Conservation (phyloP, 1,139 yeast species). For the Saccharomyces hybrid region DNA sequence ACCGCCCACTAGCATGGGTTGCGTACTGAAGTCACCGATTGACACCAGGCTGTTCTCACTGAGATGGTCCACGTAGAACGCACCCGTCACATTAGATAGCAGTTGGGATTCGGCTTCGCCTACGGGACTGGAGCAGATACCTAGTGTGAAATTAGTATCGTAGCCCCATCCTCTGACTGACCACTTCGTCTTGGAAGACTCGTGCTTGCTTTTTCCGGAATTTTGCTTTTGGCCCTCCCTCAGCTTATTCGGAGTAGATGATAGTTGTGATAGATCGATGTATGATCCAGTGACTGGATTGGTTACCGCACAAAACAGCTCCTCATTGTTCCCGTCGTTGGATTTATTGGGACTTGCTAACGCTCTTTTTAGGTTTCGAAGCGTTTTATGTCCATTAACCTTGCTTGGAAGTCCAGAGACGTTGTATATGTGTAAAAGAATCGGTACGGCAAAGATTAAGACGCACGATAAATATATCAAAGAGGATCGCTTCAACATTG, state of each 20-base stretch:
- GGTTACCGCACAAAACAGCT: constrained; percentile 28
- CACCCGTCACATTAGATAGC: constrained; percentile 51
- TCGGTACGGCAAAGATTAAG: not conserved
- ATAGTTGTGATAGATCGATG: constrained; percentile 29
- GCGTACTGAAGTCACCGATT: constrained; percentile 55
- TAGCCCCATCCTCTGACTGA: constrained; percentile 63
- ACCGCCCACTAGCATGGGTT: constrained; percentile 38
- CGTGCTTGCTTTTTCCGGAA: not conserved
- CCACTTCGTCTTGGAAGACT: constrained; percentile 38
- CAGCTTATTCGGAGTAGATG: constrained; percentile 24
- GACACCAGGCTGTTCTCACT: constrained; percentile 42
- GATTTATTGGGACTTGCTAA: not conserved
- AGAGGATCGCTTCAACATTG: not conserved
- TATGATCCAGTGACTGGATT: constrained; percentile 29
- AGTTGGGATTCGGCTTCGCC: constrained; percentile 29
- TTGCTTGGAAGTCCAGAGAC: not conserved
- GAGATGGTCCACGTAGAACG: constrained; percentile 51
- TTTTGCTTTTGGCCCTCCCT: constrained; percentile 3
- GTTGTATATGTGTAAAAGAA: not conserved
- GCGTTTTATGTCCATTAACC: not conserved
- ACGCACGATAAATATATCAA: not conserved
- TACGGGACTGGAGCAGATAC: constrained; percentile 57
- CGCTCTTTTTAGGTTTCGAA: not conserved
- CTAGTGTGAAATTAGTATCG: constrained; percentile 69
- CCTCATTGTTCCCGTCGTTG: constrained; percentile 4